Conservation (phyloP, 257 asterid genomes). For the Cruciata laevipes region DNA sequence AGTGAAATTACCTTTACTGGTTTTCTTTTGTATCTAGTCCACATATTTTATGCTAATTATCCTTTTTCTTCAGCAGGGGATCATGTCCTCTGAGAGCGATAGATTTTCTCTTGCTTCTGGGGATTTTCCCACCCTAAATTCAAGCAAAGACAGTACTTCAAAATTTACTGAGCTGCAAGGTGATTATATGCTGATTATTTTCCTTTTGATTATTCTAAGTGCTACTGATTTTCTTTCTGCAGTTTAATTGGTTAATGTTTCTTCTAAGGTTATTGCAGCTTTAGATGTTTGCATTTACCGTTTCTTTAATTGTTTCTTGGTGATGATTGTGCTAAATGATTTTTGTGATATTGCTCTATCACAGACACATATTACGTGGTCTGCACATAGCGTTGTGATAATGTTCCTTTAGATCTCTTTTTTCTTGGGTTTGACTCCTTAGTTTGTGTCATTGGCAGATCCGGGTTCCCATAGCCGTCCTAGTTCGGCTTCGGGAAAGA, state of each 20-base stretch:
- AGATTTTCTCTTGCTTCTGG: slow-evolving; percentile 77
- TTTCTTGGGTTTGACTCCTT: slow-evolving; percentile 19
- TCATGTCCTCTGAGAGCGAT: slow-evolving; percentile 54
- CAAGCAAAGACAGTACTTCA: slow-evolving; percentile 53
- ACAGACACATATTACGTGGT: neutral
- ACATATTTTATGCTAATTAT: neutral
- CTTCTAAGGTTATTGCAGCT: neutral
- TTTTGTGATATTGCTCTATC: neutral
- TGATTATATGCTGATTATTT: slow-evolving; percentile 15
- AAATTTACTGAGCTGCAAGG: slow-evolving; percentile 61
- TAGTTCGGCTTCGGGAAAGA: slow-evolving; percentile 60
- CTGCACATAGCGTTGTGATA: no score
- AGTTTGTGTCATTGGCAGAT: slow-evolving; percentile 34
- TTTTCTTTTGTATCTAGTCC: neutral
- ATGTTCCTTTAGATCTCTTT: neutral
- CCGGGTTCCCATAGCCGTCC: slow-evolving; percentile 46
- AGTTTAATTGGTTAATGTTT: neutral
- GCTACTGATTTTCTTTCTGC: neutral
- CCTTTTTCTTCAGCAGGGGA: slow-evolving; percentile 52
- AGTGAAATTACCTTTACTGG: neutral
- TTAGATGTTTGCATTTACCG: neutral
- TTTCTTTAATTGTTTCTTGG: neutral
- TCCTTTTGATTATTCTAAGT: neutral
- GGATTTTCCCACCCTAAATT: slow-evolving; percentile 88
- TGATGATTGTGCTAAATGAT: neutral